A percentile compares a stretch with the other conserved stretches of the same genome.
phyloP scores from a whole-genome alignment of 2,329 filamentous ascomycete species.

The Sarocladium oryzae region DNA sequence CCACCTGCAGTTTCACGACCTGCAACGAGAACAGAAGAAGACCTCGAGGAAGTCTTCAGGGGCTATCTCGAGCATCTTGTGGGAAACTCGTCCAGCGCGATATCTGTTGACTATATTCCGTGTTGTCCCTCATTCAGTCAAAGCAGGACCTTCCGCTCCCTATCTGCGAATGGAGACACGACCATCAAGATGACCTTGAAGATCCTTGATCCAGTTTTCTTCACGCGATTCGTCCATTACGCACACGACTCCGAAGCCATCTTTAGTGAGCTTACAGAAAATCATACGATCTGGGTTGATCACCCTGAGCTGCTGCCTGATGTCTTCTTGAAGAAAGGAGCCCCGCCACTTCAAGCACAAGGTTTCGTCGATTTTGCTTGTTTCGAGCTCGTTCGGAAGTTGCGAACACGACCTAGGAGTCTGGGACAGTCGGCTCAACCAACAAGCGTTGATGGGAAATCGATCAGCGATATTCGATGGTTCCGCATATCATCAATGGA shows the following conservation, averaged over 20 bases:
- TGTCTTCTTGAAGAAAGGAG: slow-evolving; percentile 34
- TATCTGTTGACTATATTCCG: slow-evolving; percentile 49
- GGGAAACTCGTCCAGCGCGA: slow-evolving; percentile 31
- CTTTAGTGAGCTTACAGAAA: slow-evolving; percentile 53
- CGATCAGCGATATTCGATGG: slow-evolving; percentile 33
- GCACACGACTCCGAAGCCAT: slow-evolving; percentile 55
- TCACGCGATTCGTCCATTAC: slow-evolving; percentile 59
- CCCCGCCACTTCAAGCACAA: slow-evolving; percentile 26
- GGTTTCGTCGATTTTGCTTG: slow-evolving; percentile 30
- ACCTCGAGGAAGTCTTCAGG: slow-evolving; percentile 41
- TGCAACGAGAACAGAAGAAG: slow-evolving; percentile 2
- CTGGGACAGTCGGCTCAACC: background rate
- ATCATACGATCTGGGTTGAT: slow-evolving; percentile 51
- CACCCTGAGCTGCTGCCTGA: slow-evolving; percentile 44
- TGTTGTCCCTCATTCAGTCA: no score
- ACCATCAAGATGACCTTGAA: slow-evolving; percentile 28
- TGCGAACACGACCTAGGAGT: slow-evolving; percentile 33
- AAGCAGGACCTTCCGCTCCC: no score
- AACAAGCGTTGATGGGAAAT: background rate
- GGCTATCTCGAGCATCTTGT: slow-evolving; percentile 44
- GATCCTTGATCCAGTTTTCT: slow-evolving; percentile 59
- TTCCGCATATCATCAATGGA: slow-evolving; percentile 48
- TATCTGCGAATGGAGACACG: background rate
- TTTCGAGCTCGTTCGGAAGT: slow-evolving; percentile 37
- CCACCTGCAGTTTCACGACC: background rate